Conservation (phyloP, 2,329 filamentous ascomycete genomes). For the Rhexocercosporidium sp. region DNA sequence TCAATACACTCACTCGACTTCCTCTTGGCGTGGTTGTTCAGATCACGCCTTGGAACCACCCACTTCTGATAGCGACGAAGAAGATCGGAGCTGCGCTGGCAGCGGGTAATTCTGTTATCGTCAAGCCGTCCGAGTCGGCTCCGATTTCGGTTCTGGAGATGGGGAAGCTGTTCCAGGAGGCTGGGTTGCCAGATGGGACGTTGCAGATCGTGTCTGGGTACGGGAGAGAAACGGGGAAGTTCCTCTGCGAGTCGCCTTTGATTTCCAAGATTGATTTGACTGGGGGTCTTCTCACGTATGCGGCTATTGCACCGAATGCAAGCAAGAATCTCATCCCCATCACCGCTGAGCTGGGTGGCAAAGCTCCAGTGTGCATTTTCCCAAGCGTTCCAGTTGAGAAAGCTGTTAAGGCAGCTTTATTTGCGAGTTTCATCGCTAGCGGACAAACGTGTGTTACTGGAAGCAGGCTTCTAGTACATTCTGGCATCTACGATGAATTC, state of each 20-base stretch:
- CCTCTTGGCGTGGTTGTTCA: slow-evolving; percentile 63
- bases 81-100: slow-evolving; percentile 44
- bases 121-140: slow-evolving; percentile 48
- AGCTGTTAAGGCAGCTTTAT: slow-evolving; percentile 60
- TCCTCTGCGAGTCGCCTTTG: slow-evolving; percentile 59
- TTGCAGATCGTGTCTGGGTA: slow-evolving; percentile 56
- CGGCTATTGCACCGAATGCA: slow-evolving; percentile 66
- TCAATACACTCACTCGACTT: slow-evolving; percentile 60
- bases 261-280: slow-evolving; percentile 73
- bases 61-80: slow-evolving; percentile 61
- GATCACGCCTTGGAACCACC: slow-evolving; percentile 65
- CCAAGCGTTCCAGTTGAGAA: slow-evolving; percentile 66
- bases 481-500: slow-evolving; percentile 43
- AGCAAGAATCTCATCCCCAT: slow-evolving; percentile 67
- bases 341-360: slow-evolving; percentile 73
- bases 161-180: slow-evolving; percentile 47
- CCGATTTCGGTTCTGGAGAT: slow-evolving; percentile 49
- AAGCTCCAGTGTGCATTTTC: slow-evolving; percentile 67
- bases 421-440: slow-evolving; percentile 55
- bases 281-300: slow-evolving; percentile 67
- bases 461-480: slow-evolving; percentile 57
- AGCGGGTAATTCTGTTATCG: slow-evolving; percentile 44
- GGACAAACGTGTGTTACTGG: slow-evolving; percentile 62
- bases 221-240: slow-evolving; percentile 57
- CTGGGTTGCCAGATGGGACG: slow-evolving; percentile 49